These are phyloP conservation scores for Macrolepiota fuliginosa DNA, from an alignment of 768 basidiomycete genomes.

Conservation along the genomic window DNA sequence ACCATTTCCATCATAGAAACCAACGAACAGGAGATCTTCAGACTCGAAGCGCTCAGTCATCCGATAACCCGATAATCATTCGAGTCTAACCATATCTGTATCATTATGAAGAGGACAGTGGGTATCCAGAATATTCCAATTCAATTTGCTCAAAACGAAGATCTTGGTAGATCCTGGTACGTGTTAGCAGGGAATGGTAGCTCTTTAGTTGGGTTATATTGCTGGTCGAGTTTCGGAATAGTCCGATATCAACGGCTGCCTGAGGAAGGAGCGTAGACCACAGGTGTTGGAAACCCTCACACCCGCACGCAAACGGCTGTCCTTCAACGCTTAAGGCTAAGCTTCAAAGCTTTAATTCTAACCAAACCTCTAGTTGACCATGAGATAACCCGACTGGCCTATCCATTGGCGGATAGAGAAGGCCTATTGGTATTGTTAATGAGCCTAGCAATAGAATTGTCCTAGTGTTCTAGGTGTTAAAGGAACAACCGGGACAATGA, in stretches of 20 bases:
- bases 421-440: slow-evolving; percentile 45
- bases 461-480: slow-evolving; percentile 37
- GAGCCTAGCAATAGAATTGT: slow-evolving; percentile 51
- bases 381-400: slow-evolving; percentile 43
- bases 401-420: slow-evolving; percentile 72
- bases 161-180: not conserved
- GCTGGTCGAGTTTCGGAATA: slow-evolving; percentile 47
- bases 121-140: no score
- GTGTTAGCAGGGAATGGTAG: slow-evolving; percentile 19
- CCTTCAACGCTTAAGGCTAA: no score
- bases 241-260: slow-evolving; percentile 53
- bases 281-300: no score
- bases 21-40: no score
- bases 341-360: no score
- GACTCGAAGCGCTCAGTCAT: no score
- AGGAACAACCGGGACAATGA: no score
- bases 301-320: no score
- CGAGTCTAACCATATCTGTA: slow-evolving; percentile 56
- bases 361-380: no score
- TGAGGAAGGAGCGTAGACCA: slow-evolving; percentile 22
- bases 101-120: slow-evolving; percentile 70
- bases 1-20: no score
- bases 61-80: not conserved
- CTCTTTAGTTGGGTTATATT: slow-evolving; percentile 54
- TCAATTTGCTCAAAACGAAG: no score